Base-by-base conservation (phyloP, 108 stramenopile genomes). In the Nitzschia sp. region DNA sequence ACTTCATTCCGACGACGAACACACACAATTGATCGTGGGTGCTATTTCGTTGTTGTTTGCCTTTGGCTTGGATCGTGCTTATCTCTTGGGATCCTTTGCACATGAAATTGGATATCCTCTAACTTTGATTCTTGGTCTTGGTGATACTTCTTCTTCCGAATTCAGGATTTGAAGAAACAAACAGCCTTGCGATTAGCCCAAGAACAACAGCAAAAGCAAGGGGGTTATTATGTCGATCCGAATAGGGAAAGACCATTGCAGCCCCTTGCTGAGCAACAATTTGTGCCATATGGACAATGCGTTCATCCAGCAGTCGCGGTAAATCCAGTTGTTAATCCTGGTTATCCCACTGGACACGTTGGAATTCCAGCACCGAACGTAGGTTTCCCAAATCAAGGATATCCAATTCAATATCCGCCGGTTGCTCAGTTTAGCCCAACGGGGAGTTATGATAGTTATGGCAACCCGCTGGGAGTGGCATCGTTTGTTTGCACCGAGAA, bases 101-200 rank as follows among this genome's bases (percentile, higher is more conserved):
- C 38, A 42, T 42, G 38, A 42, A 42, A 42, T 42, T n/a, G n/a
- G n/a, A n/a, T n/a, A n/a, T n/a, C n/a, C n/a, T n/a, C n/a, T n/a
- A n/a, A n/a, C n/a, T n/a, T n/a, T n/a, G n/a, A n/a, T n/a, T n/a
- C n/a, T n/a, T n/a, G n/a, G n/a, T n/a, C n/a, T n/a, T n/a, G n/a
- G n/a, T n/a, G n/a, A n/a, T n/a, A n/a, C n/a, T n/a, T n/a, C n/a
- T n/a, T n/a, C n/a, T n/a, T n/a, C n/a, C n/a, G n/a, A n/a, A n/a
- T n/a, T 42, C 75, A 90, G 89, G 89, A 90, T 72, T 61, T 90
- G 62, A 90, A 90, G 59, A 84, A 84, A 71, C 85, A 86, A 47
- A 90, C 89, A 13, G 84, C 85, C 11, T 34, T 81, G 6, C 81
- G 89, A 34, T 56, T 90, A 60, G 84, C 86, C 17, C 73, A 85